phyloP scores from a whole-genome alignment of 345 rosid genomes.

The Excoecaria agallocha region DNA sequence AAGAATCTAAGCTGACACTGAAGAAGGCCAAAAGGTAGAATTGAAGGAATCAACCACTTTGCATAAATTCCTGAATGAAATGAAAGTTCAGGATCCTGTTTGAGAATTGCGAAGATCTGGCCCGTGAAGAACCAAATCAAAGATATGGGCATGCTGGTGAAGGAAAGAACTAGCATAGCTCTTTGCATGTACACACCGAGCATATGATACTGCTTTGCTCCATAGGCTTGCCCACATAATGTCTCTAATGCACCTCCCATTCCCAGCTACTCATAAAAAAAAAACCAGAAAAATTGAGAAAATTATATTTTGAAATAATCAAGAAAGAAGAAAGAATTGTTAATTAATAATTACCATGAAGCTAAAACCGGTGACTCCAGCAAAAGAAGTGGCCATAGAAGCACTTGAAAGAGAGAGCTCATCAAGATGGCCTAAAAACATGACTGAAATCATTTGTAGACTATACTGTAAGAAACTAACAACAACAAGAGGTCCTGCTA shows the following conservation, averaged over 20 bases:
- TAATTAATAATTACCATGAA: constrained; percentile 3
- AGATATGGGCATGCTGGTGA: constrained; percentile 29
- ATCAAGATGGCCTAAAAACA: constrained; percentile 40
- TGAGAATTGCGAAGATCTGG: constrained; percentile 23
- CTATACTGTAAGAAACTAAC: constrained; percentile 33
- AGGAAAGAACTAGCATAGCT: constrained; percentile 32
- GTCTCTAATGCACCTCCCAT: constrained; percentile 44
- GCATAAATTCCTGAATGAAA: constrained; percentile 27
- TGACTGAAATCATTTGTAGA: constrained; percentile 35
- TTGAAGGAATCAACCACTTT: constrained; percentile 30
- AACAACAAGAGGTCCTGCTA: constrained; percentile 37
- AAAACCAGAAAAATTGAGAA: not conserved
- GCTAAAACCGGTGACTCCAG: constrained; percentile 40
- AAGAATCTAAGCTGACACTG: constrained; percentile 39
- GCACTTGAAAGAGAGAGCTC: constrained; percentile 38
- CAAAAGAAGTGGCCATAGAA: constrained; percentile 49
- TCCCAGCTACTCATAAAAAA: constrained; percentile 26
- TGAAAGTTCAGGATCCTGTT: constrained; percentile 27
- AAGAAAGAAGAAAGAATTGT: not conserved
- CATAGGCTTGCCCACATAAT: constrained; percentile 37
- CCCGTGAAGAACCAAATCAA: constrained; percentile 25
- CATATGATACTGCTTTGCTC: constrained; percentile 33
- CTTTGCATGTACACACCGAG: constrained; percentile 36
- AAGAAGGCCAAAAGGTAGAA: constrained; percentile 35
- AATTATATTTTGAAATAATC: not conserved